These are phyloP conservation scores for Talaromyces trachyspermus DNA, from an alignment of 495 filamentous ascomycete genomes.

Conservation along the genomic window DNA sequence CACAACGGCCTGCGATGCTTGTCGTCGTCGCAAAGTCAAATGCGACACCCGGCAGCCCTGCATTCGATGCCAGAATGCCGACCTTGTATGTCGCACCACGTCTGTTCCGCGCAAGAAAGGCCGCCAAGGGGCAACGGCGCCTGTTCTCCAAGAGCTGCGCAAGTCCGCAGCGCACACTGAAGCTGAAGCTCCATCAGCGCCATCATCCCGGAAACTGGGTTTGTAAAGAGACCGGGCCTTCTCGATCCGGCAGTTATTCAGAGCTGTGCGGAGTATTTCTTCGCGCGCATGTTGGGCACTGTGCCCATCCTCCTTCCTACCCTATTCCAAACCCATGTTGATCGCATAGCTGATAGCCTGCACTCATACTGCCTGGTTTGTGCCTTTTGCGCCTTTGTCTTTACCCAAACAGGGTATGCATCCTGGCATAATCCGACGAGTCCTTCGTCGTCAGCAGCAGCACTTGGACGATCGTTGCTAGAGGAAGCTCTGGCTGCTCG, in stretches of 20 bases:
- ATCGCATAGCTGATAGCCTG: conserved; percentile 50
- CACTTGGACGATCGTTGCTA: conserved; percentile 48
- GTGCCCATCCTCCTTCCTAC: conserved; percentile 65
- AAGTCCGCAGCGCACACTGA: conserved; percentile 50
- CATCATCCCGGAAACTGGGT: conserved; percentile 17
- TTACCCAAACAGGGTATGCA: conserved; percentile 49
- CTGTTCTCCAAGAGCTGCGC: conserved; percentile 70
- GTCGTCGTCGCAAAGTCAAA: conserved; percentile 78
- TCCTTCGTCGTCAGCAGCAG: conserved; percentile 25
- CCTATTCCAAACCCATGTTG: conserved; percentile 49
- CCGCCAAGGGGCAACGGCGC: conserved; percentile 73
- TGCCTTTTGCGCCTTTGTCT: conserved; percentile 69
- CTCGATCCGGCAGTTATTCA: conserved; percentile 55
- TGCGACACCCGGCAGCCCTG: conserved; percentile 47
- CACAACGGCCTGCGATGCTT: conserved; percentile 72
- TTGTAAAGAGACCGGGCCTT: conserved; percentile 37
- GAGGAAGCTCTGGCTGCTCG: conserved; percentile 64
- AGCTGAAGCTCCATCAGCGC: conserved; percentile 46
- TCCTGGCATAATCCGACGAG: conserved; percentile 1
- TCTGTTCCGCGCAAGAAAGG: conserved; percentile 83
- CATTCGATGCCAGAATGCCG: conserved; percentile 59
- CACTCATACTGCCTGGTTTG: conserved; percentile 69
- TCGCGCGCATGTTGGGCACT: conserved; percentile 64
- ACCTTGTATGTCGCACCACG: conserved; percentile 71
- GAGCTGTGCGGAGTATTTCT: conserved; percentile 67